A percentile compares a stretch with the other conserved stretches of the same genome.
phyloP scores from a whole-genome alignment of 2,329 filamentous ascomycete species.

The Cladosporium sp. region DNA sequence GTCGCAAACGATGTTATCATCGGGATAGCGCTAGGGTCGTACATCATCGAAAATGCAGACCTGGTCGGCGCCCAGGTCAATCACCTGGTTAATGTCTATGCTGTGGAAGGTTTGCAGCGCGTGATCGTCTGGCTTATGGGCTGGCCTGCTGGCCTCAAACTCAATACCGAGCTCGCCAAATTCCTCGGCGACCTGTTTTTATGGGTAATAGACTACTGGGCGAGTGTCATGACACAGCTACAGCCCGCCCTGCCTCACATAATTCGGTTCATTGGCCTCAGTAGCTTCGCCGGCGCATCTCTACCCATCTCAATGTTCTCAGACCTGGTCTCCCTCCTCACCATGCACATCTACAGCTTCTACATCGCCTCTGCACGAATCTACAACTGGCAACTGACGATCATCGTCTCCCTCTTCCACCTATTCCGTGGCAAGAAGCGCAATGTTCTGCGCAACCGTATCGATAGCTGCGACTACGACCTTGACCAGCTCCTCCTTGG shows the following conservation, averaged over 20 bases:
- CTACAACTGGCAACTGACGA: constrained; percentile 97
- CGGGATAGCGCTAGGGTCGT: constrained; percentile 90
- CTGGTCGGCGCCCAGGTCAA: constrained; percentile 80
- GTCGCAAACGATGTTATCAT: constrained; percentile 99
- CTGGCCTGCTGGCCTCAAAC: constrained; percentile 88
- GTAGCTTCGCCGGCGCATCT: constrained; percentile 90
- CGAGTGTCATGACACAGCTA: constrained; percentile 71
- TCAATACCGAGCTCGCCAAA: constrained; percentile 88
- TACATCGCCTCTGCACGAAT: constrained; percentile 96
- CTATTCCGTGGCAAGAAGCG: constrained; percentile 97
- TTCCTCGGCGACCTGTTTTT: constrained; percentile 94
- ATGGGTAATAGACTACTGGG: constrained; percentile 99
- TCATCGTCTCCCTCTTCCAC: constrained; percentile 96
- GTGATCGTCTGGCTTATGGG: constrained; percentile 96
- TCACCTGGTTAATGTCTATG: constrained; percentile 71
- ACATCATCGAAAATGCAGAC: constrained; percentile 89
- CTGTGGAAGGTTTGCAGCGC: constrained; percentile 78
- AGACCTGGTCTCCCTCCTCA: constrained; percentile 84
- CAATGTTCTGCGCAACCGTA: constrained; percentile 92
- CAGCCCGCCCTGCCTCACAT: constrained; percentile 77
- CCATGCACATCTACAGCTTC: constrained; percentile 95
- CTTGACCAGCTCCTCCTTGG: constrained; percentile 93
- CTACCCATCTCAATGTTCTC: constrained; percentile 97
- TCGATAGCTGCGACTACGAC: constrained; percentile 98
- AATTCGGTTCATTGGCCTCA: constrained; percentile 89